phyloP scores from a whole-genome alignment of 108 stramenopile genomes.

The Craspedostauros australis region DNA sequence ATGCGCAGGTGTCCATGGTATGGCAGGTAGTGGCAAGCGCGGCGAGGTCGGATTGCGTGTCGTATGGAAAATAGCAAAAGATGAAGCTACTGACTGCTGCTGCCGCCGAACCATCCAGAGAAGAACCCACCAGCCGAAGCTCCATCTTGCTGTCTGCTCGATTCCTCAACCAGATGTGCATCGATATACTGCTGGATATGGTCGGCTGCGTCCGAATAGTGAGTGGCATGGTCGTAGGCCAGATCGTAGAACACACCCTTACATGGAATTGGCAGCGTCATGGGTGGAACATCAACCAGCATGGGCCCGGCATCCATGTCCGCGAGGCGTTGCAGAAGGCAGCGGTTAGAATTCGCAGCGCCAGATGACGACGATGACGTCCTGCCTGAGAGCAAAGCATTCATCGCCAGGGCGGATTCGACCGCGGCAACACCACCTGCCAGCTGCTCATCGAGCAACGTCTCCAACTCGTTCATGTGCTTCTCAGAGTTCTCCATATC shows the following conservation, averaged over 20 bases:
- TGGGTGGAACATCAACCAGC: constrained; percentile 20
- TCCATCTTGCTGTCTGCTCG: constrained; percentile 7
- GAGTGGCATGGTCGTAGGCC: constrained; percentile 53
- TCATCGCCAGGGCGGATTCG: constrained; percentile 6
- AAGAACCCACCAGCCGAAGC: constrained; percentile 17
- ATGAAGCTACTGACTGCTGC: no score
- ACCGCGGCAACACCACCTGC: constrained; percentile 17
- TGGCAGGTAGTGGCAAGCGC: no score
- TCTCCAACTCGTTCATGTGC: constrained; percentile 47
- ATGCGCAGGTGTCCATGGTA: no score
- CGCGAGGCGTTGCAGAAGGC: constrained; percentile 49
- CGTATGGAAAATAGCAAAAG: no score
- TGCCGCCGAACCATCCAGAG: constrained; percentile 41
- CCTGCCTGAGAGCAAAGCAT: no score
- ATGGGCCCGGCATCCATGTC: constrained; percentile 52
- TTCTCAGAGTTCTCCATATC: constrained; percentile 49
- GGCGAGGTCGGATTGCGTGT: no score
- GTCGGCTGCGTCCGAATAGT: constrained; percentile 29
- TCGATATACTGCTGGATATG: constrained; percentile 43
- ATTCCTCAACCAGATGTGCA: constrained; percentile 18
- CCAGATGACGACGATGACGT: not conserved
- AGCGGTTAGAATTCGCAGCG: constrained; percentile 22
- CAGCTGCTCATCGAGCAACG: constrained; percentile 20
- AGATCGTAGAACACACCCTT: constrained; percentile 79
- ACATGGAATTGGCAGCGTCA: constrained; percentile 47